phyloP scores from a whole-genome alignment of 169 alveolate species.

The Plasmodium adleri region DNA sequence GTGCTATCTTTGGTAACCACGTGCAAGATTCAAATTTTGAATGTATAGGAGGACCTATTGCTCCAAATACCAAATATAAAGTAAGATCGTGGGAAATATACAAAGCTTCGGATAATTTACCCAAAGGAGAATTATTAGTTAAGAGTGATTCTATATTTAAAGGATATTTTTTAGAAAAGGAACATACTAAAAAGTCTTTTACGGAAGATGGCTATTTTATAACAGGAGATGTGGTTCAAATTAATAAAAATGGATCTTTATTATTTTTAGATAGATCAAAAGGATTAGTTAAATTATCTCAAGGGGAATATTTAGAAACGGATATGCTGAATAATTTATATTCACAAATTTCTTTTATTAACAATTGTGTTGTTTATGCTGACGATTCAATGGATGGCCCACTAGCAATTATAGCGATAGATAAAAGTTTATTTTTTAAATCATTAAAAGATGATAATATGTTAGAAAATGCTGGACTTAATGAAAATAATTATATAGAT shows the following conservation, averaged over 20 bases:
- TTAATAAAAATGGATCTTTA: constrained; percentile 89
- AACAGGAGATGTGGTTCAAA: constrained; percentile 95
- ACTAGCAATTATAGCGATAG: constrained; percentile 23
- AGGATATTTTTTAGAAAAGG: constrained; percentile 93
- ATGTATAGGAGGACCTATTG: constrained; percentile 33
- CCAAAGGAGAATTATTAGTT: constrained; percentile 95
- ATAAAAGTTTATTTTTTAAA: constrained; percentile 21
- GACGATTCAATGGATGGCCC: constrained; percentile 69
- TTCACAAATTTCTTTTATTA: constrained; percentile 21
- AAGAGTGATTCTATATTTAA: constrained; percentile 89
- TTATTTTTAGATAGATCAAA: constrained; percentile 95
- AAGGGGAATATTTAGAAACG: constrained; percentile 95
- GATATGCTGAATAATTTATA: constrained; percentile 38
- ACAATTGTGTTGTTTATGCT: constrained; percentile 55
- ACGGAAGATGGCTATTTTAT: constrained; percentile 92
- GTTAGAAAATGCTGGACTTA: not conserved
- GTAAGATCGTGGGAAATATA: constrained; percentile 55
- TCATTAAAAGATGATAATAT: constrained; percentile 11
- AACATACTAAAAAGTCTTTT: constrained; percentile 90
- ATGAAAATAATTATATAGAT: not conserved
- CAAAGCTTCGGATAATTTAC: constrained; percentile 84
- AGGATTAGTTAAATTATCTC: constrained; percentile 94
- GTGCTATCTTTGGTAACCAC: constrained; percentile 8
- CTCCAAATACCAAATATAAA: constrained; percentile 5
- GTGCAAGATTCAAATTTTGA: not conserved